Evolutionary conservation across 23 red algal genomes (phyloP).

Genomic region (Pyropia haitanensis): DNA sequence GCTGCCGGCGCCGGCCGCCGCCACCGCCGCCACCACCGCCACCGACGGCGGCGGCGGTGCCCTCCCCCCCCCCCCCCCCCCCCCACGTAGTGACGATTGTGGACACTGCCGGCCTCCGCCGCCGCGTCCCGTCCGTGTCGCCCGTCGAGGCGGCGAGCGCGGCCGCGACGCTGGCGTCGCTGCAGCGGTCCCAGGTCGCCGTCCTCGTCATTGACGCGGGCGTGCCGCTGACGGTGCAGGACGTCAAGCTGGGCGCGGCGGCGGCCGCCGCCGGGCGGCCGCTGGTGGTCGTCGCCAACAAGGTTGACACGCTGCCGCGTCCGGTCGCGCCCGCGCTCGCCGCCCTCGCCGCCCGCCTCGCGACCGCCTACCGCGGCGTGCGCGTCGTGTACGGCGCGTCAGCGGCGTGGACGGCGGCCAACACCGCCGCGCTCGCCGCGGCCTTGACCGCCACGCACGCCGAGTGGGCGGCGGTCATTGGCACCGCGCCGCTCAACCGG

Average conservation of each 20-base stretch:
- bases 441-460: slow-evolving; percentile 28
- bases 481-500: slow-evolving; percentile 40
- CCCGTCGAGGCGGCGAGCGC: slow-evolving; percentile 45
- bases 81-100: slow-evolving; percentile 35
- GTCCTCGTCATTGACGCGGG: slow-evolving; percentile 55
- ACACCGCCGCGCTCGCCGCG: slow-evolving; percentile 19
- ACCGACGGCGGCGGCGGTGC: slow-evolving; percentile 62
- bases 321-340: neutral
- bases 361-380: slow-evolving; percentile 21
- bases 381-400: slow-evolving; percentile 29
- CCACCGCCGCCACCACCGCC: slow-evolving; percentile 14
- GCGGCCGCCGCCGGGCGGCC: slow-evolving; percentile 33
- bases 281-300: slow-evolving; percentile 58
- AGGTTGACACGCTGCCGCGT: slow-evolving; percentile 28
- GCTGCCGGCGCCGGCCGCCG: neutral
- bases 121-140: slow-evolving; percentile 7
- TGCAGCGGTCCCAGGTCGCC: slow-evolving; percentile 61
- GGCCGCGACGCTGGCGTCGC: slow-evolving; percentile 21
- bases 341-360: neutral
- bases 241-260: slow-evolving; percentile 33
- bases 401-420: neutral
- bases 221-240: slow-evolving; percentile 25
- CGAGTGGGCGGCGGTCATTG: slow-evolving; percentile 39
- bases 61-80: slow-evolving; percentile 18
- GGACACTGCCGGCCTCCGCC: slow-evolving; percentile 82